Base-by-base conservation (phyloP, 2,329 filamentous ascomycete species). In the Paecilomyces dactylethromorphus region DNA sequence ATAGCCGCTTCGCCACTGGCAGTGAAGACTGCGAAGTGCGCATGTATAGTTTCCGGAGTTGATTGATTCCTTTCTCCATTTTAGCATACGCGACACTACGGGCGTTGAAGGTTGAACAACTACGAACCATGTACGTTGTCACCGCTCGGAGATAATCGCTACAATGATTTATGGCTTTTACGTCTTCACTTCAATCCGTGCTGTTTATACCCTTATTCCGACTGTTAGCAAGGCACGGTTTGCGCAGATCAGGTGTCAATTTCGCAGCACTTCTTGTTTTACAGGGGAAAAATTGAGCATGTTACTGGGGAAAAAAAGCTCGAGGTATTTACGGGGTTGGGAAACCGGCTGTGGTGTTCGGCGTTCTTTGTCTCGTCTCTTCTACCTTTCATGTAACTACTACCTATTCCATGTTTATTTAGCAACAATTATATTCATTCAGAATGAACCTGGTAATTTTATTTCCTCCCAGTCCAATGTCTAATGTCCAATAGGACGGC, bases 21-120 rank as follows among this genome's bases (percentile, higher is more conserved):
- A 91, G 93, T 68, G 94, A 97, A 74, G 94, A 99, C 71, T 91
- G 91, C 63, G 92, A 96, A 67, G 90, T 97, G 33, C 82, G 92
- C 56, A 82, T 99, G 68, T 92, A 92, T 73, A 90, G 87, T 67
- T 93, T 92, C 68, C 73, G 71, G n/a, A 75, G 69, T 56, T 74
- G 55, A 61, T 54, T 45, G 35, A 6, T 39, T 39, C 7, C 35
- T 39, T 39, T 39, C 6, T n/a, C 26, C 26, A 29, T 29, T 39
- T 39, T 39, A n/a, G 4, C 13, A 15, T 39, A 39, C 18, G 35
- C 13, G 35, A 39, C 18, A 39, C 15, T 15, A 18, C 5, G 35
- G 11, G 35, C 35, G 35, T 39, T 39, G n/a, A 7, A 15, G 35
- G 35, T 15, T 39, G 12, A 15, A 39, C 35, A 39, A 15, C 35